Conservation (phyloP, 2,329 filamentous ascomycete species). For the Claviceps maximensis region DNA sequence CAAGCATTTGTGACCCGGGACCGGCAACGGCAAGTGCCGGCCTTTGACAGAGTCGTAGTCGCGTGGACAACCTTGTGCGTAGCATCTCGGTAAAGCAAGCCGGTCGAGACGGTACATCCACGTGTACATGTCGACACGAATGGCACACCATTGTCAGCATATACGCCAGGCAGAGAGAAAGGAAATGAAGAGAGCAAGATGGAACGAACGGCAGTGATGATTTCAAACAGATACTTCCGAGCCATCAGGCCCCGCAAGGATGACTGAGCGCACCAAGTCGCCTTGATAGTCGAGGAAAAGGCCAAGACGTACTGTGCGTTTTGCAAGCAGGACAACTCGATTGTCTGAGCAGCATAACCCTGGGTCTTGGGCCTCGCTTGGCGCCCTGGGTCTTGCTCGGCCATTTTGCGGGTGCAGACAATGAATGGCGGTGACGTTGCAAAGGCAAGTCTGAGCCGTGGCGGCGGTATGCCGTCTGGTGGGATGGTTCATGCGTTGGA, state of each 20-base stretch:
- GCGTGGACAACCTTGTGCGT: too few relatives aligned
- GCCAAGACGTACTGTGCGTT: background rate
- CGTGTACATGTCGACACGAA: background rate
- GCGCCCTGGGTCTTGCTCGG: background rate
- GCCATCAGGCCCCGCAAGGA: slow-evolving; percentile 20
- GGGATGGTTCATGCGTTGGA: background rate
- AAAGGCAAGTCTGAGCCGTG: slow-evolving; percentile 56
- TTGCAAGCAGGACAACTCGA: background rate
- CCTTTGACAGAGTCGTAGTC: background rate
- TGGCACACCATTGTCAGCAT: background rate
- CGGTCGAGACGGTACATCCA: too few relatives aligned
- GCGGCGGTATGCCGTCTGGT: too few relatives aligned
- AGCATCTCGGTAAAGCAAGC: too few relatives aligned
- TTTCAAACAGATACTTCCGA: slow-evolving; percentile 62
- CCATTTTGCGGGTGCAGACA: slow-evolving; percentile 3
- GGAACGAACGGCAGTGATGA: slow-evolving; percentile 47
- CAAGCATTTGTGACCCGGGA: background rate
- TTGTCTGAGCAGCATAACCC: background rate
- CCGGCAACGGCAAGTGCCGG: background rate
- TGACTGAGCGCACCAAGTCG: background rate
- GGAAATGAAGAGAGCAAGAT: background rate
- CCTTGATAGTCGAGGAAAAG: background rate
- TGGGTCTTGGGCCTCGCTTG: background rate
- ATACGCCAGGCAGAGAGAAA: background rate
- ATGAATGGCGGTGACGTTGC: slow-evolving; percentile 31